A percentile compares a stretch with the other conserved stretches of the same genome.
Conservation (phyloP, 1,139 yeast species). For the Candida glucosophila region DNA sequence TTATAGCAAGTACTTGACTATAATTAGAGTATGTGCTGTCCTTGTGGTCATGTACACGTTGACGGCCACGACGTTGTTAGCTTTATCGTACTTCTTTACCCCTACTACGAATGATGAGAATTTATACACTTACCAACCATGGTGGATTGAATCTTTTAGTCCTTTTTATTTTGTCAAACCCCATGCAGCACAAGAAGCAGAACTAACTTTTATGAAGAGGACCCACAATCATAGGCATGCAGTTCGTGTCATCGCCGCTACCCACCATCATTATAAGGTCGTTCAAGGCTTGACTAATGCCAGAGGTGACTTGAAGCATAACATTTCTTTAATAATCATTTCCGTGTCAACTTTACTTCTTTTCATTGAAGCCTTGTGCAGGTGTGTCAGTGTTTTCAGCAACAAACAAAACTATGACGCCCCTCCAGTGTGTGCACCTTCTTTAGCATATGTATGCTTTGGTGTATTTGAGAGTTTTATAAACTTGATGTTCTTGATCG, state of each 20-base stretch:
- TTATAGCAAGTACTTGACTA: conserved; percentile 46
- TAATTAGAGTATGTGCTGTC: conserved; percentile 49
- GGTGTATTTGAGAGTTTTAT: conserved; percentile 52
- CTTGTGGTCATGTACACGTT: conserved; percentile 50
- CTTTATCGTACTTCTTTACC: conserved; percentile 44
- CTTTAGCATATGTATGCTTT: conserved; percentile 61
- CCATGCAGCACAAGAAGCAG: conserved; percentile 42
- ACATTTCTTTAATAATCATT: conserved; percentile 39
- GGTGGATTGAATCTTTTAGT: conserved; percentile 65
- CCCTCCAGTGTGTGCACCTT: conserved; percentile 24
- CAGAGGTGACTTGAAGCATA: conserved; percentile 43
- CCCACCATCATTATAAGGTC: conserved; percentile 34
- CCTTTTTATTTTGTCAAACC: conserved; percentile 47
- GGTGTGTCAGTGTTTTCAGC: conserved; percentile 49
- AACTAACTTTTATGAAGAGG: conserved; percentile 40
- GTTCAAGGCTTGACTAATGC: conserved; percentile 36
- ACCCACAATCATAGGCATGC: conserved; percentile 44
- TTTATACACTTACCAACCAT: conserved; percentile 61
- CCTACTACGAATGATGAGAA: conserved; percentile 49
- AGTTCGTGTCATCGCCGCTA: conserved; percentile 39
- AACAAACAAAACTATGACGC: conserved; percentile 16
- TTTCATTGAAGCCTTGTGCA: conserved; percentile 47
- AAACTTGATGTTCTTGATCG: conserved; percentile 45
- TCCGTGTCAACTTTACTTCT: conserved; percentile 43
- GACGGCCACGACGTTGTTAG: conserved; percentile 42